Evolutionary conservation across 345 rosid genomes (phyloP).

Genomic region (Gossypium anomalum): DNA sequence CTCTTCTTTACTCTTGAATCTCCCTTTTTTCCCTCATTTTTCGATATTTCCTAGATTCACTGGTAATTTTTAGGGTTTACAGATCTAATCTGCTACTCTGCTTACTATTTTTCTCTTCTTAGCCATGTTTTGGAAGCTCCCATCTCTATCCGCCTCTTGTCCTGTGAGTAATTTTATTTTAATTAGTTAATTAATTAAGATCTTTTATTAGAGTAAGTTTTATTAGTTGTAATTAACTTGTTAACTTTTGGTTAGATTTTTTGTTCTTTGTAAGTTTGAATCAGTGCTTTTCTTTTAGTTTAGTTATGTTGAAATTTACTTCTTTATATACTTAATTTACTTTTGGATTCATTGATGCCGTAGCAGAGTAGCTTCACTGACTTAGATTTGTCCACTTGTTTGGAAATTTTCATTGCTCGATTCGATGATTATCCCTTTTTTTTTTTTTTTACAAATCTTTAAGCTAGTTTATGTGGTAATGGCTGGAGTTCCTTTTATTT

Average conservation of each 20-base stretch:
- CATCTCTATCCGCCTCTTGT: constrained; percentile 80
- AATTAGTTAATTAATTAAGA: not conserved
- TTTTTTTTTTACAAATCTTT: not conserved
- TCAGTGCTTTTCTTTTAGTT: not conserved
- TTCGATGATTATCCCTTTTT: not conserved
- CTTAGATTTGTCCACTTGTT: constrained; percentile 2
- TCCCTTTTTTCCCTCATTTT: constrained; percentile 16
- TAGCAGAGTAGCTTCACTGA: not conserved
- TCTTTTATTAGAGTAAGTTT: too few species aligned
- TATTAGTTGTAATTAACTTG: not conserved
- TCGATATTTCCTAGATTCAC: constrained; percentile 35
- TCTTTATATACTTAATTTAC: too few species aligned
- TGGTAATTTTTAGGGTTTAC: constrained; percentile 37
- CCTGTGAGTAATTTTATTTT: constrained; percentile 55
- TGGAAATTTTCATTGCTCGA: not conserved
- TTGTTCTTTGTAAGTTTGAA: not conserved
- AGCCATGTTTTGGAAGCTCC: constrained; percentile 94
- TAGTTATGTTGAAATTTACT: not conserved
- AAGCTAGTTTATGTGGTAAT: not conserved
- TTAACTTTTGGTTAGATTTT: not conserved
- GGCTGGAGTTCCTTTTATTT: not conserved
- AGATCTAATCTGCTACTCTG: constrained; percentile 49
- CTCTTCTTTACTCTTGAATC: constrained; percentile 34
- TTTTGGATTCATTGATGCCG: not conserved
- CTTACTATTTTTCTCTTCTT: constrained; percentile 17